A percentile compares a stretch with the other conserved stretches of the same genome.
phyloP scores from a whole-genome alignment of 1,139 yeast genomes.

The Zhuliangozyma blackwelliae region DNA sequence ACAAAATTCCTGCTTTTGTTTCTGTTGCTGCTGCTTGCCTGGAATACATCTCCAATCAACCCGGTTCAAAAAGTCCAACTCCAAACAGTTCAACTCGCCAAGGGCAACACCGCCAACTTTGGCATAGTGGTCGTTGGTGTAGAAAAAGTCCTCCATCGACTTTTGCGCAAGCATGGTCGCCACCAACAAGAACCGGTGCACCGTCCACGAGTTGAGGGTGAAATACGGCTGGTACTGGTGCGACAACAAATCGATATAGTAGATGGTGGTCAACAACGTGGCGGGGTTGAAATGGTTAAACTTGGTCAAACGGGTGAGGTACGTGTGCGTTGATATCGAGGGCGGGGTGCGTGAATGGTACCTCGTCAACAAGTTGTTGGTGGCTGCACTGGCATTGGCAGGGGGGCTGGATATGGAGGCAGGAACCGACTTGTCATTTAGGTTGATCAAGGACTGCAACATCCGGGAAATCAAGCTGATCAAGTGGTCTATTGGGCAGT shows the following conservation, averaged over 20 bases:
- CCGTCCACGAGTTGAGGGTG: constrained; percentile 85
- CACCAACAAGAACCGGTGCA: constrained; percentile 84
- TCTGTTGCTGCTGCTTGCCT: constrained; percentile 20
- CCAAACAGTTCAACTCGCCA: constrained; percentile 80
- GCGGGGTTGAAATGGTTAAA: constrained; percentile 85
- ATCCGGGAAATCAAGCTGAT: constrained; percentile 72
- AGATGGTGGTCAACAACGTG: constrained; percentile 73
- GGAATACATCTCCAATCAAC: constrained; percentile 66
- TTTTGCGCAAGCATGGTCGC: constrained; percentile 91
- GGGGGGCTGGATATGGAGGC: constrained; percentile 27
- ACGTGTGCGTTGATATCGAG: constrained; percentile 72
- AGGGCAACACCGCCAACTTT: constrained; percentile 93
- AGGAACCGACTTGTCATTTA: constrained; percentile 60
- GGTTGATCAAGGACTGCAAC: constrained; percentile 64
- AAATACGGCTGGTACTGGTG: constrained; percentile 72
- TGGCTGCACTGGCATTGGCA: constrained; percentile 7
- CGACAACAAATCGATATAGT: constrained; percentile 82
- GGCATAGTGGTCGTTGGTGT: constrained; percentile 91
- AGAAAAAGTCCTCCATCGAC: constrained; percentile 90
- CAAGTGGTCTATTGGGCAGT: constrained; percentile 67
- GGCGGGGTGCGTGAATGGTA: constrained; percentile 95
- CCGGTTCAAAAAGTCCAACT: constrained; percentile 77
- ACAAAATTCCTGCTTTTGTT: constrained; percentile 7
- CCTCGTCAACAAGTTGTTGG: constrained; percentile 53
- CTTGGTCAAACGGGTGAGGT: constrained; percentile 70